Evolutionary conservation across 2,329 filamentous ascomycete species (phyloP).

Genomic region (Fusarium agapanthi): DNA sequence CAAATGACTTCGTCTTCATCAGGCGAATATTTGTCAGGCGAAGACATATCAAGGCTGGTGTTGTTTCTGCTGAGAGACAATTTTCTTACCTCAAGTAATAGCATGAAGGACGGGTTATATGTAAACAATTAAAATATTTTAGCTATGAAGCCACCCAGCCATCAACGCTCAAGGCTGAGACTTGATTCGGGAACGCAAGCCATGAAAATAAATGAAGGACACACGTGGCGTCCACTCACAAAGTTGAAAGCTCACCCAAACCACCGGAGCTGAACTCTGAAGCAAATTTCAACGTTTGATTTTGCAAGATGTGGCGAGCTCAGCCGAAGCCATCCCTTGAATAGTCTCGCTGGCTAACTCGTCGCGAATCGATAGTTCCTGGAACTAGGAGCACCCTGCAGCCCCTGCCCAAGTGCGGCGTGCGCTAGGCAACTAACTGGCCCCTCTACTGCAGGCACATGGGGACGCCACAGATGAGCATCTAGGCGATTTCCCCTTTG

Average conservation of each 20-base stretch:
- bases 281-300: slow-evolving; percentile 17
- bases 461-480: slow-evolving; percentile 18
- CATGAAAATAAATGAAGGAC: slow-evolving; percentile 7
- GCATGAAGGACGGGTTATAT: neutral
- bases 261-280: neutral
- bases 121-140: slow-evolving; percentile 11
- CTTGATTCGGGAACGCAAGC: neutral
- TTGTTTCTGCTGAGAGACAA: slow-evolving; percentile 3
- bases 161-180: neutral
- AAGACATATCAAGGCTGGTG: slow-evolving; percentile 6
- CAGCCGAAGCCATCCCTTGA: slow-evolving; percentile 2
- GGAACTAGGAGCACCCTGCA: slow-evolving; percentile 19
- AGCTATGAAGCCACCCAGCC: neutral
- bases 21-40: slow-evolving; percentile 10
- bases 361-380: slow-evolving; percentile 36
- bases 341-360: neutral
- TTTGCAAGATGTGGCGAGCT: slow-evolving; percentile 18
- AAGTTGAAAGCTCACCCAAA: neutral
- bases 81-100: neutral
- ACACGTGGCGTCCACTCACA: slow-evolving; percentile 25
- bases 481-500: slow-evolving; percentile 9
- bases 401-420: neutral
- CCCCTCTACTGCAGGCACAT: slow-evolving; percentile 33
- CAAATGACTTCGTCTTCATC: slow-evolving; percentile 14
- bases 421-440: neutral